phyloP scores from a whole-genome alignment of 1,139 yeast species.

The Arxiozyma bovina region DNA sequence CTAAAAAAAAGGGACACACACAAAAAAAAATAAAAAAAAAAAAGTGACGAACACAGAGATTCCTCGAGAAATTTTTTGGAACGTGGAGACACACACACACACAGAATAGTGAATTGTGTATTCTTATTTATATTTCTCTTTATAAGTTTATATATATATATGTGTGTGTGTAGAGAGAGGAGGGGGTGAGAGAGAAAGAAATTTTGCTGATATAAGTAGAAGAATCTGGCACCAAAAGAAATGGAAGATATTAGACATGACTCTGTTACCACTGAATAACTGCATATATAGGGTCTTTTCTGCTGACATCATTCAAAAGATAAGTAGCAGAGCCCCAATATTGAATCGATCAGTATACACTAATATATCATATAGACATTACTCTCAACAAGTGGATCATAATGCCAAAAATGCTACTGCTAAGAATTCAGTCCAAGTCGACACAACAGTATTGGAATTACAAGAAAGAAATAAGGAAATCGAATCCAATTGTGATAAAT shows the following conservation, averaged over 20 bases:
- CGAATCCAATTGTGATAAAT: conserved; percentile 8
- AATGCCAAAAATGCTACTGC: too few species aligned
- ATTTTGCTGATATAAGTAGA: neutral
- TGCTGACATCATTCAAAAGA: neutral
- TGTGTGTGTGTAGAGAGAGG: too few species aligned
- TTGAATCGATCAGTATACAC: neutral
- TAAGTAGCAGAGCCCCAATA: neutral
- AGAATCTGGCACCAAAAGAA: neutral
- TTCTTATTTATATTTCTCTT: too few species aligned
- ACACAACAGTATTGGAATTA: conserved; percentile 11
- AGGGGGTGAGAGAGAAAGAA: too few species aligned
- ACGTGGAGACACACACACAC: neutral
- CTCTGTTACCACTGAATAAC: neutral
- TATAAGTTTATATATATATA: too few species aligned
- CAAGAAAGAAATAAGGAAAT: conserved; percentile 7
- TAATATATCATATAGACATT: neutral
- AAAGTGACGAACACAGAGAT: too few species aligned
- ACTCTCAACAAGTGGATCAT: neutral
- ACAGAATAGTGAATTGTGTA: neutral
- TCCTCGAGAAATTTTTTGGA: neutral
- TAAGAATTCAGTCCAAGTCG: conserved; percentile 4
- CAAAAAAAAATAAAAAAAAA: too few species aligned
- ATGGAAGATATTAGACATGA: neutral
- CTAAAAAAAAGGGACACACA: neutral
- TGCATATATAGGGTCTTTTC: neutral